phyloP scores from a whole-genome alignment of 2,329 filamentous ascomycete genomes.

The Clonostachys rhizophaga region DNA sequence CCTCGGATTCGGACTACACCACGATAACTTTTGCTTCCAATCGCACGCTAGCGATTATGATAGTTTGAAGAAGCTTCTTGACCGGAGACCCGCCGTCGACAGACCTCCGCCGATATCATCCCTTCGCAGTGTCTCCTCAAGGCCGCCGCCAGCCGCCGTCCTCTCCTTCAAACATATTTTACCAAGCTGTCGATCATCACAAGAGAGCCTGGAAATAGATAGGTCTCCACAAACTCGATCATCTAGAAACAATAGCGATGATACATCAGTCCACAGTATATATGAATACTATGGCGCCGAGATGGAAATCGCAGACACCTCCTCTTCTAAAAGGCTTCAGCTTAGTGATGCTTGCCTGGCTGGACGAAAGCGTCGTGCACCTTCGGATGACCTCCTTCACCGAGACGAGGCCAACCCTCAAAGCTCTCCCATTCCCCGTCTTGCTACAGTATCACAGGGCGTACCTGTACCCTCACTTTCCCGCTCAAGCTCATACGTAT shows the following conservation, averaged over 20 bases:
- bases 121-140: no score
- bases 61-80: constrained; percentile 52
- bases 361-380: constrained; percentile 51
- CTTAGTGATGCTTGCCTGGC: constrained; percentile 33
- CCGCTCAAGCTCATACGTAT: constrained; percentile 42
- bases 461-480: constrained; percentile 38
- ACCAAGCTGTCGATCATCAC: constrained; percentile 38
- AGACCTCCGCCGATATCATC: constrained; percentile 38
- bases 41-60: constrained; percentile 37
- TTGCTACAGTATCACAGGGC: constrained; percentile 39
- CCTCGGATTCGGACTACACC: constrained; percentile 40
- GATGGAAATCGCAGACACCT: constrained; percentile 47
- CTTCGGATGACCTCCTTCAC: constrained; percentile 40
- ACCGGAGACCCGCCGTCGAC: constrained; percentile 38
- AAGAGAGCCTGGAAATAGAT: constrained; percentile 39
- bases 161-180: no score
- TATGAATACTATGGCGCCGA: constrained; percentile 31
- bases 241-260: constrained; percentile 49
- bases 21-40: constrained; percentile 42
- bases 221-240: constrained; percentile 38
- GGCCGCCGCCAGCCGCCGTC: no score
- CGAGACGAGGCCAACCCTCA: constrained; percentile 42
- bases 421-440: constrained; percentile 46
- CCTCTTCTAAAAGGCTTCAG: constrained; percentile 42
- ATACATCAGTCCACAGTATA: constrained; percentile 36